Evolutionary conservation across 192 early-diverging fungal species (phyloP).

Genomic region (Backusella liffmaniae): DNA sequence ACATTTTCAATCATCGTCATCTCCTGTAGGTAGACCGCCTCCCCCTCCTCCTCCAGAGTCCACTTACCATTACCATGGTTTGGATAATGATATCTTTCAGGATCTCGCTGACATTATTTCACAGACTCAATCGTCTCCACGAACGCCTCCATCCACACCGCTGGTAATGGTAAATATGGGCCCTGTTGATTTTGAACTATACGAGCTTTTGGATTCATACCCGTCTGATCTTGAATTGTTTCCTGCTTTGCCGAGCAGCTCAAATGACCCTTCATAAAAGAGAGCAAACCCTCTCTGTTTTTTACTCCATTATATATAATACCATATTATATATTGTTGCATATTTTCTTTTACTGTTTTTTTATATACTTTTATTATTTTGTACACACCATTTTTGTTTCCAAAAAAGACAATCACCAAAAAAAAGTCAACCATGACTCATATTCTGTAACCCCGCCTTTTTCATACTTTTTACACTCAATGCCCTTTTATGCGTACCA

Average conservation of each 20-base stretch:
- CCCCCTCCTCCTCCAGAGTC: neutral
- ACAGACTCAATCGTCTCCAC: neutral
- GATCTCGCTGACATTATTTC: neutral
- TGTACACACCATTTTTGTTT: neutral
- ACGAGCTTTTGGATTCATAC: conserved; percentile 1
- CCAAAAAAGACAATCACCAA: neutral
- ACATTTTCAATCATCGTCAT: neutral
- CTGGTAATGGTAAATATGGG: neutral
- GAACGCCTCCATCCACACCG: neutral
- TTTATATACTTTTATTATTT: neutral
- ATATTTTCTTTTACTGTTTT: neutral
- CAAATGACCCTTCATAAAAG: neutral
- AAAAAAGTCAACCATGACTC: conserved; percentile 1
- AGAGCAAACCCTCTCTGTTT: neutral
- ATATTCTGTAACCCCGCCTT: conserved; percentile 6
- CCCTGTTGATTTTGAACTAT: neutral
- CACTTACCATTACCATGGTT: neutral
- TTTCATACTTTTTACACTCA: neutral
- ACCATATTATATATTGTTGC: neutral
- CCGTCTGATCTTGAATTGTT: neutral
- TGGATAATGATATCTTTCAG: neutral
- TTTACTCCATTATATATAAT: neutral
- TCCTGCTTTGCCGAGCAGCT: neutral
- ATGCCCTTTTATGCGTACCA: neutral
- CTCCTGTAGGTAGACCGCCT: neutral